Percentiles rank a stretch among this genome's conserved stretches.
Evolutionary conservation across 257 asterid species (phyloP).

Genomic region (Solanum chilense): DNA sequence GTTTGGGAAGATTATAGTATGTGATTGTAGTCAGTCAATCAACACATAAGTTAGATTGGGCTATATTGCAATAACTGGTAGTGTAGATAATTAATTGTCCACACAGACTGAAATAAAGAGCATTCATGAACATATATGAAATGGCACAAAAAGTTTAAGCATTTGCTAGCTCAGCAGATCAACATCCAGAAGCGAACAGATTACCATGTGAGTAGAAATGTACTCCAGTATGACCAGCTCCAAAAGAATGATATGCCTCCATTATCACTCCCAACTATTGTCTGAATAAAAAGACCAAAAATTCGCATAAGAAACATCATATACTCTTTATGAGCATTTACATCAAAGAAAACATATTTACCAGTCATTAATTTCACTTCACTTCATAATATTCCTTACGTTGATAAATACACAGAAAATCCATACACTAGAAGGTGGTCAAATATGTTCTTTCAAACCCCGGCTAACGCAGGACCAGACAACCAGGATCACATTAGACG

Average conservation of each 20-base stretch:
- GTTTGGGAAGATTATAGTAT: not conserved
- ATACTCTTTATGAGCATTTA: not conserved
- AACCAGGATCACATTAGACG: not conserved
- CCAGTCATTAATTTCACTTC: not conserved
- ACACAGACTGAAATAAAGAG: not conserved
- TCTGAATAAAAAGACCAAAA: slow-evolving; percentile 33
- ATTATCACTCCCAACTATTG: slow-evolving; percentile 56
- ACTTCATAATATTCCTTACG: not conserved
- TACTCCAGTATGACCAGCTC: slow-evolving; percentile 99
- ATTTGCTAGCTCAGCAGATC: not conserved
- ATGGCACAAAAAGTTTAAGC: not conserved
- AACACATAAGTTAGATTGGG: not conserved
- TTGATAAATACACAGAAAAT: not conserved
- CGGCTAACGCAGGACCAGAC: not conserved
- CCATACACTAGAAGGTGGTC: not conserved
- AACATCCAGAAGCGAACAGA: not conserved
- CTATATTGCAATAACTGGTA: not conserved
- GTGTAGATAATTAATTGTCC: not conserved
- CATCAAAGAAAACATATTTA: not conserved
- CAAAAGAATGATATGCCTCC: slow-evolving; percentile 97
- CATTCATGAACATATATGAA: not conserved
- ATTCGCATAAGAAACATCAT: not conserved
- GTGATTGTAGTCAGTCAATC: not conserved
- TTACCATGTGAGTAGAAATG: slow-evolving; percentile 96
- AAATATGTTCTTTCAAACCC: not conserved